phyloP scores from a whole-genome alignment of 2,329 filamentous ascomycete genomes.

The Hypoxylon sp. region DNA sequence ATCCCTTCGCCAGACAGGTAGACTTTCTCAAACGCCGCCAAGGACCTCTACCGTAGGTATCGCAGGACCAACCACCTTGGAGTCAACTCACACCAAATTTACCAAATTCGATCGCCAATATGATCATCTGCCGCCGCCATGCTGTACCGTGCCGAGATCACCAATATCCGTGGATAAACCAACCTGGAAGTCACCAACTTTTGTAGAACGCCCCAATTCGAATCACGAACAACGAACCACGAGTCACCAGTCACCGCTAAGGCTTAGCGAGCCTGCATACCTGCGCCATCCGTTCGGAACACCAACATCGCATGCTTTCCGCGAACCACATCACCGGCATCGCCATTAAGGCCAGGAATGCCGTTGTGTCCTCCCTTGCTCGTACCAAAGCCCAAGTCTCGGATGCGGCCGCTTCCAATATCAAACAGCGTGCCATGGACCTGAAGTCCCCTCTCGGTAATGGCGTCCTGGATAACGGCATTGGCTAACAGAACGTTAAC shows the following conservation, averaged over 20 bases:
- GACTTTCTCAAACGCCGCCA: conserved; percentile 32
- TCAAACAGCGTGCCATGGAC: conserved; percentile 87
- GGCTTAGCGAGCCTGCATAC: conserved; percentile 48
- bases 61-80: conserved; percentile 6
- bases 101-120: conserved; percentile 16
- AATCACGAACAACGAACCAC: conserved; percentile 1
- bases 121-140: conserved; percentile 11
- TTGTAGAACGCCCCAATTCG: conserved; percentile 16
- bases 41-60: conserved; percentile 24
- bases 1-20: conserved; percentile 10
- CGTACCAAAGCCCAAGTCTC: conserved; percentile 64
- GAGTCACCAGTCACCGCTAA: not conserved
- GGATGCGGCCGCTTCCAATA: conserved; percentile 63
- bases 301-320: conserved; percentile 67
- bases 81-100: conserved; percentile 5
- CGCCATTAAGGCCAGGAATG: conserved; percentile 24
- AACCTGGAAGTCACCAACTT: conserved; percentile 20
- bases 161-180: conserved; percentile 4
- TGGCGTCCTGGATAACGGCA: conserved; percentile 77
- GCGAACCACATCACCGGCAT: conserved; percentile 57
- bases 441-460: conserved; percentile 77
- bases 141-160: conserved; percentile 21
- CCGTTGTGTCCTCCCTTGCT: conserved; percentile 42
- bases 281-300: conserved; percentile 59
- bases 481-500: conserved; percentile 78